phyloP scores from a whole-genome alignment of 352 stramenopile species.

The Phytophthora tubulina region DNA sequence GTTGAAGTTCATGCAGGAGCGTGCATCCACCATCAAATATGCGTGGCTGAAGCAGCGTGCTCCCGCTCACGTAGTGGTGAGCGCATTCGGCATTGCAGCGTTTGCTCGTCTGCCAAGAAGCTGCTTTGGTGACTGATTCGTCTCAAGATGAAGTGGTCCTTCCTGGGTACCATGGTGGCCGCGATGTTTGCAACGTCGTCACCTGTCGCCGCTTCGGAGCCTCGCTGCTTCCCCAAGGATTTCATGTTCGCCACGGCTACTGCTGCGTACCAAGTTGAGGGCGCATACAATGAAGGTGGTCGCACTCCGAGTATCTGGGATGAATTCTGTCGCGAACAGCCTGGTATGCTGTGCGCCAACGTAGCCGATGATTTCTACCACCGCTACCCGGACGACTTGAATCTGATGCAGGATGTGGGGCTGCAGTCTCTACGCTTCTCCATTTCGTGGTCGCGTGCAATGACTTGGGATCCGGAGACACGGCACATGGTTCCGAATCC shows the following conservation, averaged over 20 bases:
- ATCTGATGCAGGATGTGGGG: constrained; percentile 86
- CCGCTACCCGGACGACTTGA: constrained; percentile 84
- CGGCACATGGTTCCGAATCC: constrained; percentile 36
- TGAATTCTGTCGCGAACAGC: constrained; percentile 37
- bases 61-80: not conserved
- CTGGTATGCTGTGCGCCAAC: constrained; percentile 80
- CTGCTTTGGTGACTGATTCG: not conserved
- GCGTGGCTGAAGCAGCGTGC: constrained; percentile 23
- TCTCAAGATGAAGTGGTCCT: constrained; percentile 25
- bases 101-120: constrained; percentile 12
- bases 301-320: constrained; percentile 41
- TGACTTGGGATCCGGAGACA: constrained; percentile 35
- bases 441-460: constrained; percentile 41
- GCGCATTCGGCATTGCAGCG: constrained; percentile 2
- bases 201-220: constrained; percentile 7
- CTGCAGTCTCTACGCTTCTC: constrained; percentile 85
- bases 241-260: constrained; percentile 45
- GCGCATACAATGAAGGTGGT: constrained; percentile 31
- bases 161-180: constrained; percentile 9
- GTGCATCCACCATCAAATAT: constrained; percentile 27
- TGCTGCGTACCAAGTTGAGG: constrained; percentile 40
- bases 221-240: constrained; percentile 34
- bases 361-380: constrained; percentile 93
- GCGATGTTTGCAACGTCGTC: not conserved
- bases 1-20: constrained; percentile 20